Evolutionary conservation across 768 basidiomycete genomes (phyloP).

Genomic region (Auricularia sp.): DNA sequence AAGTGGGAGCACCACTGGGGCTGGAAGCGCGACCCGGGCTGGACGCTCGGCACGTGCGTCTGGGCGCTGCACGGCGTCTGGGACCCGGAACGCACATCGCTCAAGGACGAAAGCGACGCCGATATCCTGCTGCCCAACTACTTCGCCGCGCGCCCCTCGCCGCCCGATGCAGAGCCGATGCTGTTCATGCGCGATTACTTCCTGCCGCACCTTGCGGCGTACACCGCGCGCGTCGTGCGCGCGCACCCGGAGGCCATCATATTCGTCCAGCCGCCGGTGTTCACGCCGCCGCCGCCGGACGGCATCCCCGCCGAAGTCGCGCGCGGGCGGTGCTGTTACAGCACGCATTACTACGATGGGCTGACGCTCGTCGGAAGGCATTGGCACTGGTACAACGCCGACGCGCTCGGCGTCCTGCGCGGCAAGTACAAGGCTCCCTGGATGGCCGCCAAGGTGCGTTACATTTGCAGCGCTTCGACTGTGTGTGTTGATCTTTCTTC

Average conservation of each 20-base stretch:
- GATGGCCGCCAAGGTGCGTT: constrained; percentile 47
- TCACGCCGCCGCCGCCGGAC: constrained; percentile 57
- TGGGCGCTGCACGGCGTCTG: constrained; percentile 90
- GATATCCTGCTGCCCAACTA: constrained; percentile 63
- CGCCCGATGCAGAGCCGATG: constrained; percentile 15
- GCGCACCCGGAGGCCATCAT: constrained; percentile 74
- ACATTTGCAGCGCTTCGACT: too few species aligned
- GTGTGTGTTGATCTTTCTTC: too few species aligned
- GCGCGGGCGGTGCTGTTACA: constrained; percentile 60
- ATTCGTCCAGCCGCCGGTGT: constrained; percentile 91
- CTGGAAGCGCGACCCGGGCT: constrained; percentile 64
- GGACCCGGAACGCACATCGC: constrained; percentile 33
- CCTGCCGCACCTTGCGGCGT: constrained; percentile 57
- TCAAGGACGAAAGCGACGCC: constrained; percentile 31
- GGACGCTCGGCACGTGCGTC: constrained; percentile 68
- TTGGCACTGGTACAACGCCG: constrained; percentile 94
- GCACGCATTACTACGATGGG: constrained; percentile 91
- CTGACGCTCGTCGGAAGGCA: constrained; percentile 86
- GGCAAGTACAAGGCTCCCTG: constrained; percentile 64
- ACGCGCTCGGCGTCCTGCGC: constrained; percentile 84
- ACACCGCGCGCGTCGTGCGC: constrained; percentile 45
- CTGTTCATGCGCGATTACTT: constrained; percentile 77
- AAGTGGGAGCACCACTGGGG: constrained; percentile 55
- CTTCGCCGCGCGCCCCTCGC: constrained; percentile 39
- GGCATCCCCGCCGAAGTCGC: constrained; percentile 41